Base-by-base conservation (phyloP, 345 rosid species). In the Garcia nutans region DNA sequence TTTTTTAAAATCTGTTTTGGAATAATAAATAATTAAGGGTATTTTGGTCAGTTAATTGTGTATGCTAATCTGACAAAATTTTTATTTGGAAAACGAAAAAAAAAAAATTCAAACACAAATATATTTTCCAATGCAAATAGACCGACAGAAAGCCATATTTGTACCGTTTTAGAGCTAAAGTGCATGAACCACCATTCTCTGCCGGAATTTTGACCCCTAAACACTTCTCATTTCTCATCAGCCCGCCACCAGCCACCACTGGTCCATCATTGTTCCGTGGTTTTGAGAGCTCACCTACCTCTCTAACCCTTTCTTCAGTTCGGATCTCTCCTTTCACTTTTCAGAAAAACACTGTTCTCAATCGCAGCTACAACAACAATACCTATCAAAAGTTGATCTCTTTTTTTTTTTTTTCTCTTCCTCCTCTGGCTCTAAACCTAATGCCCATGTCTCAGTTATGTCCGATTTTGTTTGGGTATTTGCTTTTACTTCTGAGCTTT, bases 401-500 rank as follows among this genome's bases (percentile, higher is more conserved):
- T 57, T 57, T 42, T 5, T 71, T 42, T 6, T 71, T 33, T 50
- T 16, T 56, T 50, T 20, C 22, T 28, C 2, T n/a, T n/a, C n/a
- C n/a, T n/a, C n/a, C n/a, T n/a, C n/a, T n/a, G n/a, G n/a, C 6
- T 57, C 19, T 15, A 44, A 13, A 26, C 17, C 50, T 8, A 4
- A 37, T 31, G 65, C 79, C 79, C 72, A 86, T 94, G 97, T 88
- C 91, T 87, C 81, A 42, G 76, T 56, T 68, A 52, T 73, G 80
- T 77, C 58, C 77, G 68, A 68, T 89, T 78, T 71, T 88, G 86
- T 68, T 83, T 57, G 47, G 73, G 71, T 70, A 65, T 81, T 74
- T 86, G 45, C 66, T 84, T 9, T 31, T 68, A 6, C 56, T 59
- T 60, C 58, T 81, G 60, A 75, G 78, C 88, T 78, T 65, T 66